Conservation (phyloP, 2,329 filamentous ascomycete species). For the Cordyceps cicadae region DNA sequence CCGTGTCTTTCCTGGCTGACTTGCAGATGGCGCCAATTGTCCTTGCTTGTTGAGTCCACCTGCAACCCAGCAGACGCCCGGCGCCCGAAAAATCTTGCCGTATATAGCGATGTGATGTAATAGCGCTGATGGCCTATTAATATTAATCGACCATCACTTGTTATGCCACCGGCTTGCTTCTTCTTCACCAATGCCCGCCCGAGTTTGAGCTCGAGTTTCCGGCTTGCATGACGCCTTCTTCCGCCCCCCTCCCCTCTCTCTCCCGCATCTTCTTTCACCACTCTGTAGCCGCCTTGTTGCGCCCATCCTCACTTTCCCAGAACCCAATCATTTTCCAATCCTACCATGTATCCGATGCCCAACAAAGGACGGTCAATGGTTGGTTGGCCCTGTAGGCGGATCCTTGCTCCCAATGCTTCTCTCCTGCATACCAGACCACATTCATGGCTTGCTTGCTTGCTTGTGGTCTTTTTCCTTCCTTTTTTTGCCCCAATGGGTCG, state of each 20-base stretch:
- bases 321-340: background rate
- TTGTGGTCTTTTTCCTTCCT: background rate
- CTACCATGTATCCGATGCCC: background rate
- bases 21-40: too few species aligned
- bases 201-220: background rate
- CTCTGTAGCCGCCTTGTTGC: background rate
- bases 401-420: background rate
- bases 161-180: background rate
- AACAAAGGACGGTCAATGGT: background rate
- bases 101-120: background rate
- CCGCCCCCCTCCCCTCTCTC: too few species aligned
- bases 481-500: background rate
- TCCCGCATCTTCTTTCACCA: background rate
- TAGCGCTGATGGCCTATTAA: background rate
- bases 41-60: too few species aligned
- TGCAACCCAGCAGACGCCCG: background rate
- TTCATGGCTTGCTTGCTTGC: background rate
- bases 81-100: background rate
- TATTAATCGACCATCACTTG: background rate
- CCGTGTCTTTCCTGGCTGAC: too few species aligned
- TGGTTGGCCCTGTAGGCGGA: background rate
- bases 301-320: background rate
- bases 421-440: background rate
- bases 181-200: background rate
- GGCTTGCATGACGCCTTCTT: background rate